Conservation (phyloP, 1,139 yeast genomes). For the Trichomonascaceae sp. region DNA sequence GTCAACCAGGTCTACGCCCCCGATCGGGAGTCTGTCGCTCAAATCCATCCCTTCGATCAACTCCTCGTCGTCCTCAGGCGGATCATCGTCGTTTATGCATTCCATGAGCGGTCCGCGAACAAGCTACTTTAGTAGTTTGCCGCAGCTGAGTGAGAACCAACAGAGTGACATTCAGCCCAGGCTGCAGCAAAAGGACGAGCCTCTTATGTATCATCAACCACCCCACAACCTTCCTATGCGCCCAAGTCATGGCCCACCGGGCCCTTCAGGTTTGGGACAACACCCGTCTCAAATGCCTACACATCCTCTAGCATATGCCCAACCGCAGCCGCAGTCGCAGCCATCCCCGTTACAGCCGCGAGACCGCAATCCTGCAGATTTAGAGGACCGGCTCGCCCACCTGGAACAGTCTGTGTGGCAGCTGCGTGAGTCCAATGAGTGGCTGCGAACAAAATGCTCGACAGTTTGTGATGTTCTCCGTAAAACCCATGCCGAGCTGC, state of each 20-base stretch:
- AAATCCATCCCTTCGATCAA: no score
- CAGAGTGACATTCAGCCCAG: neutral
- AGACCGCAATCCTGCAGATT: conserved; percentile 3
- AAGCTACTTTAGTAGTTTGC: neutral
- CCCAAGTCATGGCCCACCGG: conserved; percentile 1
- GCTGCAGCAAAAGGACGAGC: neutral
- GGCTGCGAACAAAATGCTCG: conserved; percentile 8
- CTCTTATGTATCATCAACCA: no score
- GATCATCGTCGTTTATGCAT: conserved; percentile 4
- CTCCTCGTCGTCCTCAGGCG: conserved; percentile 12
- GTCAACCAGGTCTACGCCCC: no score
- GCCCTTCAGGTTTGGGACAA: conserved; percentile 3
- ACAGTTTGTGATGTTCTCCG: conserved; percentile 10
- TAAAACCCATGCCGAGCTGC: conserved; percentile 11
- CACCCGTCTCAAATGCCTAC: neutral
- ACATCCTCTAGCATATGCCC: neutral
- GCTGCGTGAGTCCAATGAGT: conserved; percentile 12
- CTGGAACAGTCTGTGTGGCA: conserved; percentile 14
- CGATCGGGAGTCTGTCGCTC: no score
- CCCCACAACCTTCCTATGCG: neutral
- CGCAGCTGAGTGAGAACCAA: conserved; percentile 1
- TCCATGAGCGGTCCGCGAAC: conserved; percentile 2
- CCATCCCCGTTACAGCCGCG: neutral
- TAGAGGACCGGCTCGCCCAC: conserved; percentile 10
- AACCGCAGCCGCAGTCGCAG: neutral